A percentile compares a stretch with the other conserved stretches of the same genome.
Conservation (phyloP, 2,329 filamentous ascomycete genomes). For the Tolypocladium endophyticum region DNA sequence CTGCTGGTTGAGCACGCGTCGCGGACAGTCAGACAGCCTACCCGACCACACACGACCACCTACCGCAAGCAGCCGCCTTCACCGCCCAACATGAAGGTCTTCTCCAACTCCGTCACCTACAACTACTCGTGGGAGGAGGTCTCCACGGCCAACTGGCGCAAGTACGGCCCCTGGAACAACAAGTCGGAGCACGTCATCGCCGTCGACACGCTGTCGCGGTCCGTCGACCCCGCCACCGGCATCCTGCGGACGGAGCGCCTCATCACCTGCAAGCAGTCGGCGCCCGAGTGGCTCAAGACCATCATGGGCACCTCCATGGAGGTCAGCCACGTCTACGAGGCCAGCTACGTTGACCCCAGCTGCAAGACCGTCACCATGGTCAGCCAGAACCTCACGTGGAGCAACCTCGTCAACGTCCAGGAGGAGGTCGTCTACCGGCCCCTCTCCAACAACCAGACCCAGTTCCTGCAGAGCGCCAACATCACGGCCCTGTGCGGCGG, state of each 20-base stretch:
- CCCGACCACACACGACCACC: background rate
- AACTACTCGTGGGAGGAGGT: constrained; percentile 99
- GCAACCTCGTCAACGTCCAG: constrained; percentile 80
- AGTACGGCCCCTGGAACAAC: constrained; percentile 98
- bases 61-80: background rate
- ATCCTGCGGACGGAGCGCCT: constrained; percentile 52
- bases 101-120: constrained; percentile 80
- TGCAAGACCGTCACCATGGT: constrained; percentile 91
- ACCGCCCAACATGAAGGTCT: constrained; percentile 71
- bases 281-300: constrained; percentile 70
- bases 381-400: constrained; percentile 87
- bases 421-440: constrained; percentile 87
- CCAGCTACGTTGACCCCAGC: constrained; percentile 81
- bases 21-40: background rate
- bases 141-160: constrained; percentile 93
- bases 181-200: constrained; percentile 94
- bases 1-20: background rate
- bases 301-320: constrained; percentile 66
- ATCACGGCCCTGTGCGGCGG: constrained; percentile 92
- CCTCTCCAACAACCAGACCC: constrained; percentile 47
- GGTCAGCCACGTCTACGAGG: constrained; percentile 85
- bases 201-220: constrained; percentile 80
- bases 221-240: constrained; percentile 43
- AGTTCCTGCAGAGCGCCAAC: constrained; percentile 81
- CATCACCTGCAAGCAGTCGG: constrained; percentile 51